Evolutionary conservation across 768 basidiomycete species (phyloP).

Genomic region (Epithele typhae): DNA sequence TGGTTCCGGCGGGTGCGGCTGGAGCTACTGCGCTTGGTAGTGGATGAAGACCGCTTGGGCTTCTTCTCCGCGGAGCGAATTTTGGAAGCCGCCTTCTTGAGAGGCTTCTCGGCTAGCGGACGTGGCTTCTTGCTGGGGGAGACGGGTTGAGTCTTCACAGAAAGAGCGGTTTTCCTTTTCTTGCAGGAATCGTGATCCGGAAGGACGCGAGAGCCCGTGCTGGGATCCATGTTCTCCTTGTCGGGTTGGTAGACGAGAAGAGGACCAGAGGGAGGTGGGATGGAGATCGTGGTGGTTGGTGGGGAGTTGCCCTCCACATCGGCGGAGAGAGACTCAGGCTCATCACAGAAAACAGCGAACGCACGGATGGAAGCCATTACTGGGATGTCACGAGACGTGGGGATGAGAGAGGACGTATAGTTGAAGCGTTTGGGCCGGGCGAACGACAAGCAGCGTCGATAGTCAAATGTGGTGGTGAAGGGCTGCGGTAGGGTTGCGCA

Average conservation of each 20-base stretch:
- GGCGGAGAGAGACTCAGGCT: conserved; percentile 11
- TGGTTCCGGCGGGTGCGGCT: conserved; percentile 43
- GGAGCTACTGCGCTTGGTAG: conserved; percentile 25
- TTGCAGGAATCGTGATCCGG: conserved; percentile 41
- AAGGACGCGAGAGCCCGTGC: conserved; percentile 61
- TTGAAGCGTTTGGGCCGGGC: no score
- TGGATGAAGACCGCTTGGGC: conserved; percentile 25
- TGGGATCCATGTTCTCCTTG: conserved; percentile 78
- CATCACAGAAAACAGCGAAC: conserved; percentile 25
- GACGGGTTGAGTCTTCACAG: conserved; percentile 19
- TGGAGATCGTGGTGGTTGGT: conserved; percentile 10
- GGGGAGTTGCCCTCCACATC: conserved; percentile 24
- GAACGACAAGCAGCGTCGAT: conserved; percentile 5
- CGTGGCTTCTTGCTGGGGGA: conserved; percentile 16
- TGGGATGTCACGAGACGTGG: no score
- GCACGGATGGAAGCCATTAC: no score
- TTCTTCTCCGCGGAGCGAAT: conserved; percentile 16
- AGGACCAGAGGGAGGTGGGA: conserved; percentile 18
- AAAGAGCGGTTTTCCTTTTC: conserved; percentile 52
- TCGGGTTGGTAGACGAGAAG: conserved; percentile 36
- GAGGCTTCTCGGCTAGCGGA: conserved; percentile 16
- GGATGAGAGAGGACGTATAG: no score
- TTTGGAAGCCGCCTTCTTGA: conserved; percentile 13
- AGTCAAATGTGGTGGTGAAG: background rate
- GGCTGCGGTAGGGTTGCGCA: background rate